Conservation (phyloP, 2,329 filamentous ascomycete species). For the Hypoxylon sp. region DNA sequence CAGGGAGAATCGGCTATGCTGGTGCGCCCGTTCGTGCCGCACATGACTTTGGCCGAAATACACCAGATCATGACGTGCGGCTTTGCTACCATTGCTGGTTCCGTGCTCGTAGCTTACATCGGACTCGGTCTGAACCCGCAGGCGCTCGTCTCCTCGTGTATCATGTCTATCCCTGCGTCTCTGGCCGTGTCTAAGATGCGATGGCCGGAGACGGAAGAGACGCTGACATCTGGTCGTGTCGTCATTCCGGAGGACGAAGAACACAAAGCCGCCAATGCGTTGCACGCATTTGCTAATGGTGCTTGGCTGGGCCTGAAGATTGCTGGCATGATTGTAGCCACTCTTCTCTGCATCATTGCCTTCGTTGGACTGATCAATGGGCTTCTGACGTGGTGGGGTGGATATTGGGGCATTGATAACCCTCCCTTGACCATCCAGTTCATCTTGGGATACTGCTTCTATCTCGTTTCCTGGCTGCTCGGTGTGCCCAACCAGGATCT, state of each 20-base stretch:
- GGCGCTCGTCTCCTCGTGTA: conserved; percentile 88
- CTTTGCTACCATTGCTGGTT: conserved; percentile 92
- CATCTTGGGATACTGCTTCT: conserved; percentile 78
- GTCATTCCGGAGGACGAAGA: conserved; percentile 85
- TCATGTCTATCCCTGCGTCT: conserved; percentile 95
- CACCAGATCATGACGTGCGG: conserved; percentile 95
- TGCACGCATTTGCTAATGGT: conserved; percentile 81
- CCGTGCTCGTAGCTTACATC: conserved; percentile 88
- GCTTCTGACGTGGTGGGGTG: conserved; percentile 79
- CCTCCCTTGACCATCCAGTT: conserved; percentile 76
- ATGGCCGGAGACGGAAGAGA: conserved; percentile 89
- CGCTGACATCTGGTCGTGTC: conserved; percentile 83
- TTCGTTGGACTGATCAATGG: conserved; percentile 75
- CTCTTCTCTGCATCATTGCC: conserved; percentile 78
- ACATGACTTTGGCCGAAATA: conserved; percentile 87
- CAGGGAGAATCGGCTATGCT: conserved; percentile 95
- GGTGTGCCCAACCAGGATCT: conserved; percentile 76
- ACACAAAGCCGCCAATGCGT: conserved; percentile 79
- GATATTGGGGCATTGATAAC: conserved; percentile 74
- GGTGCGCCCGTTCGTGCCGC: conserved; percentile 85
- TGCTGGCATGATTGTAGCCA: conserved; percentile 78
- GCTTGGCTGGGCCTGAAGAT: conserved; percentile 83
- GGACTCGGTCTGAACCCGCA: conserved; percentile 84
- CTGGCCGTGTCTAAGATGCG: conserved; percentile 90
- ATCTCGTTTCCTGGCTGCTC: conserved; percentile 77